Conservation (phyloP, 768 basidiomycete species). For the Kwoniella bestiolae region DNA sequence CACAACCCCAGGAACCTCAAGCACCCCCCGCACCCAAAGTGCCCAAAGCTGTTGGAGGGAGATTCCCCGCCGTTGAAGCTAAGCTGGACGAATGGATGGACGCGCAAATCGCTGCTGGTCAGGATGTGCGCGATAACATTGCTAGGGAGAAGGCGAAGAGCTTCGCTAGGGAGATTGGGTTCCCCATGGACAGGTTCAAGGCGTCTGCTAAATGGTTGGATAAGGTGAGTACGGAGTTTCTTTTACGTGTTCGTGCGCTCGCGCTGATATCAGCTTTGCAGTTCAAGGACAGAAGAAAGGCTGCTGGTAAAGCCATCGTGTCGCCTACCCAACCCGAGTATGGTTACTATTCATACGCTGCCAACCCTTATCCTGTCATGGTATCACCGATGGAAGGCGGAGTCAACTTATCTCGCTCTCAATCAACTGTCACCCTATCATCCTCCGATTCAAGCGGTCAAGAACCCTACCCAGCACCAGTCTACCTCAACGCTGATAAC, state of each 20-base stretch:
- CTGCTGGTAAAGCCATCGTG: slow-evolving; percentile 37
- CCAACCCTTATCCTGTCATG: slow-evolving; percentile 23
- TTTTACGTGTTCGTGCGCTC: neutral
- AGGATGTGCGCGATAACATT: slow-evolving; percentile 48
- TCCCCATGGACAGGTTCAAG: slow-evolving; percentile 53
- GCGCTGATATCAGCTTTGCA: slow-evolving; percentile 25
- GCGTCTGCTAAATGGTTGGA: slow-evolving; percentile 57
- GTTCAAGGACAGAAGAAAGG: slow-evolving; percentile 56
- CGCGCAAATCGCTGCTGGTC: slow-evolving; percentile 44
- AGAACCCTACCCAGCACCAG: slow-evolving; percentile 29
- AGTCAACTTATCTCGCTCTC: slow-evolving; percentile 40
- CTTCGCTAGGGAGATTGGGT: slow-evolving; percentile 51
- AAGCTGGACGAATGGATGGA: slow-evolving; percentile 56
- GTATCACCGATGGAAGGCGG: slow-evolving; percentile 28
- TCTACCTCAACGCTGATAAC: slow-evolving; percentile 18
- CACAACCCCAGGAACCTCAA: slow-evolving; percentile 44
- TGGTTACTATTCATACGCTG: slow-evolving; percentile 30
- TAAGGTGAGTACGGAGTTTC: slow-evolving; percentile 35
- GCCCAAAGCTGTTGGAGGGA: slow-evolving; percentile 45
- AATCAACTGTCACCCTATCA: slow-evolving; percentile 44
- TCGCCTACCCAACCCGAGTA: slow-evolving; percentile 33
- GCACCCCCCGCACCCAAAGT: slow-evolving; percentile 37
- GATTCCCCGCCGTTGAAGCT: slow-evolving; percentile 54
- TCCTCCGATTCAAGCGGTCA: slow-evolving; percentile 44
- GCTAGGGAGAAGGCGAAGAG: slow-evolving; percentile 52